Percentiles rank a stretch among this genome's conserved stretches.
phyloP scores from a whole-genome alignment of 768 basidiomycete genomes.

The Pleurotus ostreatus region DNA sequence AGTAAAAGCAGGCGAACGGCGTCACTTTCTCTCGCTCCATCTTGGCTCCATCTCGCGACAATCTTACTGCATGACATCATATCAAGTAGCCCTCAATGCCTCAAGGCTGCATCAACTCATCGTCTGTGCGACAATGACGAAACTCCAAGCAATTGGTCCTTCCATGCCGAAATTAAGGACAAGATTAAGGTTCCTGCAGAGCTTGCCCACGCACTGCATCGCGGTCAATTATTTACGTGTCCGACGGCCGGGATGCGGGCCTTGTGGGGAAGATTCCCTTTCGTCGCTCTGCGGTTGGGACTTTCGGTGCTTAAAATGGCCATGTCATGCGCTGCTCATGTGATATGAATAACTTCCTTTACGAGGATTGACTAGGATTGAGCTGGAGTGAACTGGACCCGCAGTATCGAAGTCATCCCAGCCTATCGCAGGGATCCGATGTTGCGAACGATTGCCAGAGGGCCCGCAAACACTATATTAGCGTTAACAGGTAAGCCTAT shows the following conservation, averaged over 20 bases:
- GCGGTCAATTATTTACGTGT: conserved; percentile 1
- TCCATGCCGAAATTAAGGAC: not conserved
- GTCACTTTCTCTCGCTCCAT: no score
- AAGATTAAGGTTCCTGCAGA: not conserved
- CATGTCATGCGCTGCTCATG: conserved; percentile 7
- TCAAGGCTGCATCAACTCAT: not conserved
- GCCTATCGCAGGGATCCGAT: no score
- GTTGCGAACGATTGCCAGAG: no score
- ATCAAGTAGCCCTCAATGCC: not conserved
- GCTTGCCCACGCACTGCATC: not conserved
- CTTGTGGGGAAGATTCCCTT: conserved; percentile 1
- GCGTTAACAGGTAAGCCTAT: no score
- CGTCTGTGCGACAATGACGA: not conserved
- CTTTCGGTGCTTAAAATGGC: not conserved
- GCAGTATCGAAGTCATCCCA: no score
- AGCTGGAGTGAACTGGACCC: not conserved
- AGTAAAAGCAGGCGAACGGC: no score
- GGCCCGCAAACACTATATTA: no score
- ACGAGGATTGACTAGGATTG: not conserved
- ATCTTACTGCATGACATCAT: conserved; percentile 4
- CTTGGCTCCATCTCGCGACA: no score
- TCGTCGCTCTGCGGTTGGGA: not conserved
- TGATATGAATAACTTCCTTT: conserved; percentile 5
- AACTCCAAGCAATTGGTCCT: not conserved
- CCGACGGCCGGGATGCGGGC: not conserved